Evolutionary conservation across 495 filamentous ascomycete species (phyloP), one percentile per base, ranked within the genome.

Genomic region (Lophiostoma macrostomum): DNA sequence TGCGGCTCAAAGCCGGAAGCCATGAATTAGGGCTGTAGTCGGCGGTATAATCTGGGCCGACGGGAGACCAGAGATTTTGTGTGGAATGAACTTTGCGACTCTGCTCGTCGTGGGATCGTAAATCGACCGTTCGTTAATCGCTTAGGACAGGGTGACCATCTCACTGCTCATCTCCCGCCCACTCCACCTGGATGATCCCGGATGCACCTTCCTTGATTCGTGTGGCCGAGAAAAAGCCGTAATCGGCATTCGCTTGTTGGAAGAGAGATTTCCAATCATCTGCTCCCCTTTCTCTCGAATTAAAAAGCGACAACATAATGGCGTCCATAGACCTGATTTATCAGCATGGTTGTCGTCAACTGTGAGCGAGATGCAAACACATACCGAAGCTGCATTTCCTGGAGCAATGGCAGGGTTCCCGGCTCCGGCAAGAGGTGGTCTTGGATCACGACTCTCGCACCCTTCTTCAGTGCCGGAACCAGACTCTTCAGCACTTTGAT

Each of bases 301-400:
- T 49, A 19, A 49, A 49, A 12, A 49, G 32, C 10, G 45, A 20
- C 4, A 49, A 16, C 45, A 49, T 49, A 4, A 49, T 49, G 4
- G 28, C 31, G 16, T 49, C 45, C 45, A 49, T 49, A 13, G 45
- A 49, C 12, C 45, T 49, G n/a, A n/a, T n/a, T n/a, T n/a, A n/a
- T n/a, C n/a, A n/a, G n/a, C n/a, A 13, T 4, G 3, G 12, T 4
- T 4, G 22, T 35, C 18, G 45, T 29, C 29, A 23, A 18, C 25
- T 4, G 11, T 36, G n/a, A 4, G 2, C 23, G 29, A 49, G 4
- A 12, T 18, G 14, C 3, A 14, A 45, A 29, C 7, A 10, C 11
- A 37, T 27, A 49, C 45, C 45, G 28, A 23, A 49, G 11, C 31
- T 36, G 28, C 45, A 49, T 49, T 19, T 49, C 45, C 31, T 49